These are phyloP conservation scores for Tylopilus rubrobrunneus DNA, from an alignment of 768 basidiomycete species.

Conservation along the genomic window DNA sequence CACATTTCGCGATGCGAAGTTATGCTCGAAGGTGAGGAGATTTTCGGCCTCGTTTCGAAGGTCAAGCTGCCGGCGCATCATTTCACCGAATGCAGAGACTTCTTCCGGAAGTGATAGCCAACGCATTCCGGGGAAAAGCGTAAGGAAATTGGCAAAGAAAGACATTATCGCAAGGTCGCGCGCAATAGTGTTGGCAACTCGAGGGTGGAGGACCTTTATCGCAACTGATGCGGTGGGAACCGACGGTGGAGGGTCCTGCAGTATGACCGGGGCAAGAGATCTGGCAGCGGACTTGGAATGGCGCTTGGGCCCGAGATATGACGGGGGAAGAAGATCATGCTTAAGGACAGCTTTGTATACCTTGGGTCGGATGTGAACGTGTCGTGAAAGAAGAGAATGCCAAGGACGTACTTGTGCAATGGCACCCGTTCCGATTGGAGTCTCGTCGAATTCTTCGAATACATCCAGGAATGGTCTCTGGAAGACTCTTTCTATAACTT, in stretches of 20 bases:
- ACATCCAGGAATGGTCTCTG: slow-evolving; percentile 79
- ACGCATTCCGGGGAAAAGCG: slow-evolving; percentile 85
- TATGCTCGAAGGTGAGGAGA: slow-evolving; percentile 75
- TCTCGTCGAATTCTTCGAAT: slow-evolving; percentile 84
- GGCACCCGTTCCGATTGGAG: slow-evolving; percentile 96
- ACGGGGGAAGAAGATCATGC: slow-evolving; percentile 78
- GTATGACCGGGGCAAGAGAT: slow-evolving; percentile 48
- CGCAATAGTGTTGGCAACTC: slow-evolving; percentile 73
- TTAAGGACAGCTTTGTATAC: slow-evolving; percentile 89
- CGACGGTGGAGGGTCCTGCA: slow-evolving; percentile 56
- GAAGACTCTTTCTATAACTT: slow-evolving; percentile 81
- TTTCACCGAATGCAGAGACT: slow-evolving; percentile 87
- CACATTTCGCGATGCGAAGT: slow-evolving; percentile 76
- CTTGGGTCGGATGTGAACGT: slow-evolving; percentile 31
- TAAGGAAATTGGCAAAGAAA: slow-evolving; percentile 79
- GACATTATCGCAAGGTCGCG: slow-evolving; percentile 95
- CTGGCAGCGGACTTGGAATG: slow-evolving; percentile 43
- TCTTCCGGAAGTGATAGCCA: slow-evolving; percentile 97
- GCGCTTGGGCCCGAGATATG: slow-evolving; percentile 76
- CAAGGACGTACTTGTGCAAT: slow-evolving; percentile 70
- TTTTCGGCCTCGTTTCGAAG: slow-evolving; percentile 88
- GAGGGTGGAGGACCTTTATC: slow-evolving; percentile 93
- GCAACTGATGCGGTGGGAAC: slow-evolving; percentile 87
- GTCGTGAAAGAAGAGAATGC: background rate
- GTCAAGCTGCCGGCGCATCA: slow-evolving; percentile 97